Evolutionary conservation across 2,329 filamentous ascomycete genomes (phyloP), one percentile per base, ranked within the genome.

Genomic region (Bipolaris cookei): DNA sequence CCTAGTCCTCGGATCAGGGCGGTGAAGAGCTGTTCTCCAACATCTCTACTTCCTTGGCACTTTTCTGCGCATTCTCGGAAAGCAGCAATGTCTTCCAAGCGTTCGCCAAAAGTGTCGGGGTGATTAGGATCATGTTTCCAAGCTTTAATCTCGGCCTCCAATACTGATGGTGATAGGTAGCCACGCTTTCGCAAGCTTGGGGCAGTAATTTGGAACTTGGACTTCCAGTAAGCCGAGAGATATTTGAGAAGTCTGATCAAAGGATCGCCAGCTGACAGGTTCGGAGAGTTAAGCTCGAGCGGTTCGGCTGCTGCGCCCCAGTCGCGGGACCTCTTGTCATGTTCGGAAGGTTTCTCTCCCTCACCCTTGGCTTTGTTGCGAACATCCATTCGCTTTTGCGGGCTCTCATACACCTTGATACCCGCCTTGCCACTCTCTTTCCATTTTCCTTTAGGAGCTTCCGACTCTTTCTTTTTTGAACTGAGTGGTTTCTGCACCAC

Each of bases 11-110:
- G 84, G 20, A 97, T 75, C 6, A 99, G 78, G 3, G 92, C 91
- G 0, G 92, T 96, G 63, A 98, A 98, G 0, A 99, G 82, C 70
- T 98, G 93, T 0, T 91, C 89, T 0, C 92, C 93, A 3, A 95
- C 83, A 74, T 98, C 95, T 61, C 93, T 85, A 58, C 92, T 97
- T 1, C 95, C 95, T 58, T 87, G 81, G 67, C 91, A 91, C 30
- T 80, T 79, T 61, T 85, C 85, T 1, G 94, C 94, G 46, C 83
- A 80, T 20, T 83, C 78, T 34, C 88, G 86, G 59, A 97, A 93
- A 4, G 87, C 86, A 1, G 87, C 80, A 0, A 93, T 68, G 50
- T 81, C 80, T n/a, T 79, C 77, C 2, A 97, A 85, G 11, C 85
- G 83, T 77, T 98, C 95, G 1, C 94, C 94, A 71, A 94, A 92